phyloP scores from a whole-genome alignment of 73 alveolate genomes.

The Symbiodinium natans region DNA sequence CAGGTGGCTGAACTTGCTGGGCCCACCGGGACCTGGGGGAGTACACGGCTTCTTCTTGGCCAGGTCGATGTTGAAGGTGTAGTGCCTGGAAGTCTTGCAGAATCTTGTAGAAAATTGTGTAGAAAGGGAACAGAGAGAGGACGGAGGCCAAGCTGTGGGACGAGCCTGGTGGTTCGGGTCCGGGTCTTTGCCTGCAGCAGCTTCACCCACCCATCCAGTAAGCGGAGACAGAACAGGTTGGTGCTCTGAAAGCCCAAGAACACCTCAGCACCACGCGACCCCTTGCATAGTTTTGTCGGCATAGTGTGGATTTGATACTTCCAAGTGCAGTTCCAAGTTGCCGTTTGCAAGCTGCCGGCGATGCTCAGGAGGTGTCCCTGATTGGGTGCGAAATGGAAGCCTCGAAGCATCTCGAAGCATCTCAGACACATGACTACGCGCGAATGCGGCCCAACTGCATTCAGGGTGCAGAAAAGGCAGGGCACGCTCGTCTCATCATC shows the following conservation, averaged over 20 bases:
- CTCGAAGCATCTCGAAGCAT: neutral
- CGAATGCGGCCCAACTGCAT: neutral
- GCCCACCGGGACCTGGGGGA: neutral
- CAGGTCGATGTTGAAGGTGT: conserved; percentile 82
- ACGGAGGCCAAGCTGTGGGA: neutral
- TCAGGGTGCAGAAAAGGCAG: conserved; percentile 35
- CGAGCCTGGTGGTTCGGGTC: conserved; percentile 71
- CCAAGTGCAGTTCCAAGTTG: neutral
- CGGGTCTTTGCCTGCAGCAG: conserved; percentile 76
- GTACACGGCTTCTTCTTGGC: neutral
- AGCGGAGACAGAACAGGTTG: conserved; percentile 50
- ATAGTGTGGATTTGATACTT: neutral
- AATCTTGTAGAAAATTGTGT: neutral
- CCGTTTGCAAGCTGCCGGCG: conserved; percentile 68
- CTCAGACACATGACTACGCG: too few relatives aligned
- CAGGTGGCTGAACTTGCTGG: neutral
- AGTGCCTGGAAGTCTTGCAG: conserved; percentile 14
- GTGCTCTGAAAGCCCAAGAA: conserved; percentile 76
- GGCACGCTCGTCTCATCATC: conserved; percentile 58
- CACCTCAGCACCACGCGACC: conserved; percentile 10
- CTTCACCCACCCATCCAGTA: conserved; percentile 76
- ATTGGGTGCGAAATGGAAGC: conserved; percentile 82
- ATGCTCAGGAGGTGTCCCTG: conserved; percentile 80
- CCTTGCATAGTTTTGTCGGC: neutral
- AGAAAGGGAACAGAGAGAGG: neutral